These are phyloP conservation scores for Flagelloscypha sp. DNA, from an alignment of 768 basidiomycete species.

Conservation along the genomic window DNA sequence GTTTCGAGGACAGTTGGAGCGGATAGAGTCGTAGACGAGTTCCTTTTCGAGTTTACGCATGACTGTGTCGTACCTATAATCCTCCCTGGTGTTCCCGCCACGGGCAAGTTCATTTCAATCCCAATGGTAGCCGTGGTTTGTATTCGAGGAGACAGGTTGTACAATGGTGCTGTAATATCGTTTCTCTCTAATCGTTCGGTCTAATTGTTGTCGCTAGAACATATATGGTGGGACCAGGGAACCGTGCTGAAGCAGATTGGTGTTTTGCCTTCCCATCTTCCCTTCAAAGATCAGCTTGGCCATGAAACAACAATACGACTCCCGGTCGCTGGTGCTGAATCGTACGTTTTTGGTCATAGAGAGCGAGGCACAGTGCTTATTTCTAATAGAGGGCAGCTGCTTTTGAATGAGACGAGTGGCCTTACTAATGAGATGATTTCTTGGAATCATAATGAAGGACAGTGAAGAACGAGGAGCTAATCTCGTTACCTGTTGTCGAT, in stretches of 20 bases:
- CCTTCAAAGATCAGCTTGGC: constrained; percentile 12
- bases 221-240: constrained; percentile 25
- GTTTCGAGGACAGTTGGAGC: constrained; percentile 45
- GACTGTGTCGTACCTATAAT: constrained; percentile 38
- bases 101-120: constrained; percentile 37
- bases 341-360: too few relatives aligned
- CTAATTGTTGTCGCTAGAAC: constrained; percentile 10
- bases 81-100: constrained; percentile 46
- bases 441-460: too few relatives aligned
- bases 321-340: constrained; percentile 18
- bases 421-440: too few relatives aligned
- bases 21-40: constrained; percentile 49
- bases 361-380: too few relatives aligned
- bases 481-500: too few relatives aligned
- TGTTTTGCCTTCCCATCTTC: constrained; percentile 16
- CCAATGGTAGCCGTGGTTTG: constrained; percentile 52
- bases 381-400: too few relatives aligned
- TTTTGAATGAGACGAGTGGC: too few relatives aligned
- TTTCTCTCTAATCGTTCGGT: background rate
- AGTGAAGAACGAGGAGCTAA: too few relatives aligned
- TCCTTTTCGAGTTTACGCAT: constrained; percentile 39
- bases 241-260: constrained; percentile 16
- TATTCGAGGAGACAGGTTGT: constrained; percentile 30
- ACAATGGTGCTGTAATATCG: constrained; percentile 13
- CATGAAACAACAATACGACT: constrained; percentile 12